These are phyloP conservation scores for Aspergillus oerlinghausenensis DNA, from an alignment of 2,329 filamentous ascomycete genomes.

Conservation along the genomic window DNA sequence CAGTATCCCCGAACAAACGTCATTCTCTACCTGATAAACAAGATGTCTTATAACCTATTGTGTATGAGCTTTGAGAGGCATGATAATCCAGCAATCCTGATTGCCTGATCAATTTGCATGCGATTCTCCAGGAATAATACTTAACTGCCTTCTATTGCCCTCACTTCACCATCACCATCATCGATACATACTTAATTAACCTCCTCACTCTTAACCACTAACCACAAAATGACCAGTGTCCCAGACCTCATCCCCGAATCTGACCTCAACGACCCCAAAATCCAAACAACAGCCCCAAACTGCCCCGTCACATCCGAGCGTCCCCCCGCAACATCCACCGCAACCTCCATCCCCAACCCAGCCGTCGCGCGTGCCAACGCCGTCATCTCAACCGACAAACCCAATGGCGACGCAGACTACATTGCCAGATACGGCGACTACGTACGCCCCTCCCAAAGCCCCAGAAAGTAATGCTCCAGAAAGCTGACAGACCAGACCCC, in stretches of 20 bases:
- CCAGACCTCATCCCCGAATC: not conserved
- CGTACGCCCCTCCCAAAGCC: not conserved
- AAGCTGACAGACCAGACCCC: slow-evolving; percentile 19
- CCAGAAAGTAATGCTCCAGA: not conserved
- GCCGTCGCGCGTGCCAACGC: slow-evolving; percentile 5
- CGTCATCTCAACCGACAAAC: slow-evolving; percentile 1
- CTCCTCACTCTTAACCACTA: too few species aligned
- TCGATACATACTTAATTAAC: too few species aligned
- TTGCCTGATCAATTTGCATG: not conserved
- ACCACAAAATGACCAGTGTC: not conserved
- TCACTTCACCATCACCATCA: not conserved
- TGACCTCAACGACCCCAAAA: not conserved
- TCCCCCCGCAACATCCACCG: not conserved
- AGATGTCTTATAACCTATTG: too few species aligned
- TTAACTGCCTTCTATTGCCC: not conserved
- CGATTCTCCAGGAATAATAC: not conserved
- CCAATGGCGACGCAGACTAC: slow-evolving; percentile 4
- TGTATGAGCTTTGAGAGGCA: too few species aligned
- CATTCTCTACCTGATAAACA: not conserved
- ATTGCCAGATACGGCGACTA: slow-evolving; percentile 3
- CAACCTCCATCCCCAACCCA: not conserved
- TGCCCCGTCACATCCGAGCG: not conserved
- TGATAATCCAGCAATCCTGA: not conserved
- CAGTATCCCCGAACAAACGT: not conserved
- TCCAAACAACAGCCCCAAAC: not conserved